Evolutionary conservation across 1,139 yeast genomes (phyloP).

Genomic region (Kluyveromyces sp.): DNA sequence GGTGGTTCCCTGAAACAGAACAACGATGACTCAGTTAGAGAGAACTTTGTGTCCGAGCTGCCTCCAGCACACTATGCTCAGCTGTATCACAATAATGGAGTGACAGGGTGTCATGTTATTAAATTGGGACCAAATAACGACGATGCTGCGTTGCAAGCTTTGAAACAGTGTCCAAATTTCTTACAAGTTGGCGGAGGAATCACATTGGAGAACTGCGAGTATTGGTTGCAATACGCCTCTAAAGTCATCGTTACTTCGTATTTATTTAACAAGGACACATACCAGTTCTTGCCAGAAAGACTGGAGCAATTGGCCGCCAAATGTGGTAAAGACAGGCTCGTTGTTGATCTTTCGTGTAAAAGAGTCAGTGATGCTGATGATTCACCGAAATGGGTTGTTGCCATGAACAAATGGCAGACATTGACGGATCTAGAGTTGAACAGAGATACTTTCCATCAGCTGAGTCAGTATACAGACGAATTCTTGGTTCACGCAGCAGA

Average conservation of each 20-base stretch:
- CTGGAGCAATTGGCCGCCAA: constrained; percentile 32
- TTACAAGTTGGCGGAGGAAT: constrained; percentile 95
- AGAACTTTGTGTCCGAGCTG: constrained; percentile 74
- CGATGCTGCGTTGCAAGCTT: constrained; percentile 71
- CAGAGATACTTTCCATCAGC: constrained; percentile 43
- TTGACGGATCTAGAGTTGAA: constrained; percentile 59
- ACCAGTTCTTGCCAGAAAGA: constrained; percentile 51
- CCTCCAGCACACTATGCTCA: constrained; percentile 72
- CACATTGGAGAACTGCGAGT: constrained; percentile 57
- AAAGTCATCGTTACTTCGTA: constrained; percentile 84
- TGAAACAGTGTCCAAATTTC: constrained; percentile 62
- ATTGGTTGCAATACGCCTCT: constrained; percentile 45
- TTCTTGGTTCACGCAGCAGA: constrained; percentile 95
- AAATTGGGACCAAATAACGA: constrained; percentile 83
- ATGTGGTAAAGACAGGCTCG: constrained; percentile 52
- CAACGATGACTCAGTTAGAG: constrained; percentile 38
- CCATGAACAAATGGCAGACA: constrained; percentile 96
- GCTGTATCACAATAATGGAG: constrained; percentile 52
- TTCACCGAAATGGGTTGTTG: constrained; percentile 66
- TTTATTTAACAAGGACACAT: constrained; percentile 53
- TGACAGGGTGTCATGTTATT: constrained; percentile 84
- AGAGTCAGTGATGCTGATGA: constrained; percentile 29
- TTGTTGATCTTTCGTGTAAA: constrained; percentile 88
- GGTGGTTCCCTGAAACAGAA: constrained; percentile 77
- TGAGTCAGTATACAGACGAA: constrained; percentile 70